phyloP scores from a whole-genome alignment of 345 rosid genomes.

The Clarkia xantiana region DNA sequence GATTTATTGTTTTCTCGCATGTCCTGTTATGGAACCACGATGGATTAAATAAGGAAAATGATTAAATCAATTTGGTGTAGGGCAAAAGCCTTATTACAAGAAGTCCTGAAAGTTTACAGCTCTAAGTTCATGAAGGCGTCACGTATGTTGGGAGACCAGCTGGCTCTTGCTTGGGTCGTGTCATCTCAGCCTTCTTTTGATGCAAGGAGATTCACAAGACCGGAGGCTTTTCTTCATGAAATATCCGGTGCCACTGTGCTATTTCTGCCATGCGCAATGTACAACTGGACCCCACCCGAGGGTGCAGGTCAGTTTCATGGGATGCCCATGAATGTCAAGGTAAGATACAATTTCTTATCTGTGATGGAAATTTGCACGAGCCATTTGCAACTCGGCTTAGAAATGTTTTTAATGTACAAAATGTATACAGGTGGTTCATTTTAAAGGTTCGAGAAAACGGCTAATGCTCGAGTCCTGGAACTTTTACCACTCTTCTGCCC shows the following conservation, averaged over 20 bases:
- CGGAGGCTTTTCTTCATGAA: constrained; percentile 42
- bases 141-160: constrained; percentile 88
- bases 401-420: background rate
- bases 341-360: constrained; percentile 8
- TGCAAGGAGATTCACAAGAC: constrained; percentile 45
- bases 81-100: constrained; percentile 55
- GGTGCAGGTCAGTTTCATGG: constrained; percentile 98
- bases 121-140: constrained; percentile 69
- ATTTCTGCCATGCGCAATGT: constrained; percentile 63
- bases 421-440: constrained; percentile 58
- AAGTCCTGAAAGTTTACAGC: constrained; percentile 51
- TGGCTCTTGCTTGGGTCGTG: constrained; percentile 68
- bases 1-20: background rate
- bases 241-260: constrained; percentile 50
- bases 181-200: constrained; percentile 54
- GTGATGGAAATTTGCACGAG: background rate
- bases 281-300: constrained; percentile 98
- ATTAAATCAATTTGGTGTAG: constrained; percentile 22
- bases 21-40: too few species aligned
- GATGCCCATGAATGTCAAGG: constrained; percentile 93
- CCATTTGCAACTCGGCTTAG: background rate
- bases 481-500: constrained; percentile 32
- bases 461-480: constrained; percentile 96
- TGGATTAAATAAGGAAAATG: background rate
- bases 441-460: constrained; percentile 94